Conservation (phyloP, 495 filamentous ascomycete species). For the Hamigera avellanea region DNA sequence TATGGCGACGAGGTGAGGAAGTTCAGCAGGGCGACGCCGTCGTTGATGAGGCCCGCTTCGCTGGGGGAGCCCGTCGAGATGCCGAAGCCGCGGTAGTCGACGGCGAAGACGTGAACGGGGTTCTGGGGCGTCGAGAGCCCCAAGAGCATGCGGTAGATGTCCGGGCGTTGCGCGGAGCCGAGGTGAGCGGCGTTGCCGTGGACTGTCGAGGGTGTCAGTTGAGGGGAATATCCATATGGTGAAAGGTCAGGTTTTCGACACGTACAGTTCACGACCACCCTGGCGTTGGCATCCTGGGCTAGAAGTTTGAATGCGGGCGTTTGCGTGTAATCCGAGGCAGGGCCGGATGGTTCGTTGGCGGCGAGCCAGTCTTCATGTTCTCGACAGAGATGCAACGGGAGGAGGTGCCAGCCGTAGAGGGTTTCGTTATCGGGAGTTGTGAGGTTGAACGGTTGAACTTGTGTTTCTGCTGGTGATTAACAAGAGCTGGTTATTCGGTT, state of each 20-base stretch:
- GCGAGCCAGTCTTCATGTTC: conserved; percentile 35
- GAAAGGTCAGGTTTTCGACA: no score
- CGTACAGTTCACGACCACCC: conserved; percentile 47
- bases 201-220: conserved; percentile 13
- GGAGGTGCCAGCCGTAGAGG: conserved; percentile 50
- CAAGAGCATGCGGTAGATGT: conserved; percentile 27
- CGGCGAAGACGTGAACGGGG: conserved; percentile 53
- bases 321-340: conserved; percentile 28
- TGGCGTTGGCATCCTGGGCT: conserved; percentile 39
- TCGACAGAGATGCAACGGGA: conserved; percentile 42
- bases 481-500: background rate
- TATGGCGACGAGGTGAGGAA: conserved; percentile 36
- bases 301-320: conserved; percentile 42
- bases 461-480: conserved; percentile 34
- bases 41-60: conserved; percentile 70
- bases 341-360: conserved; percentile 29
- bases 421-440: conserved; percentile 45
- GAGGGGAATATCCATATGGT: no score
- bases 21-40: conserved; percentile 58
- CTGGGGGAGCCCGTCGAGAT: conserved; percentile 67
- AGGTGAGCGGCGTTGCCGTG: conserved; percentile 39
- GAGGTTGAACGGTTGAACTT: conserved; percentile 48
- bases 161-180: conserved; percentile 32
- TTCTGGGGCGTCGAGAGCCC: conserved; percentile 34
- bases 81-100: conserved; percentile 91